Evolutionary conservation across 2,329 filamentous ascomycete genomes (phyloP).

Genomic region (Penicillium occitanis): DNA sequence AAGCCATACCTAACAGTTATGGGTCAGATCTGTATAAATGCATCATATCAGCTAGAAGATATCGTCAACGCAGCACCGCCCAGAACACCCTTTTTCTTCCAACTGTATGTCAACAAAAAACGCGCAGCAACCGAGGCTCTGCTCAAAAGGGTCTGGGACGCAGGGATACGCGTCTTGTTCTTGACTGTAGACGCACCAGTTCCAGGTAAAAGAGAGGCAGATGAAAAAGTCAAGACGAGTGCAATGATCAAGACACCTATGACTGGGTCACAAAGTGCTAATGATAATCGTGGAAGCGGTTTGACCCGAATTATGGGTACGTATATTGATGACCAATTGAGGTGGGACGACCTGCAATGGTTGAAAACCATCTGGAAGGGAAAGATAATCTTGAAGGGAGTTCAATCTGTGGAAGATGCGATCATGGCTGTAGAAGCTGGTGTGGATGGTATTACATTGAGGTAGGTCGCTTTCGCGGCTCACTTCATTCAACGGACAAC

Average conservation of each 20-base stretch:
- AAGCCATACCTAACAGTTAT: conserved; percentile 24
- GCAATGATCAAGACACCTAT: conserved; percentile 5
- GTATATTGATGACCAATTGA: conserved; percentile 1
- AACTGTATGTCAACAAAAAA: conserved; percentile 41
- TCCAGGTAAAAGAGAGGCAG: conserved; percentile 34
- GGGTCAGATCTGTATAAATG: conserved; percentile 27
- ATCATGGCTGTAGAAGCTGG: conserved; percentile 45
- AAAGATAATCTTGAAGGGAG: conserved; percentile 59
- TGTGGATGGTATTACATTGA: conserved; percentile 49
- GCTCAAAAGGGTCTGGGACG: conserved; percentile 28
- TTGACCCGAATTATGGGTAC: background rate
- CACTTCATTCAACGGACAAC: no score
- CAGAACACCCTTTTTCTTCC: conserved; percentile 32
- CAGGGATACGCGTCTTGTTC: conserved; percentile 32
- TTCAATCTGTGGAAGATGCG: conserved; percentile 49
- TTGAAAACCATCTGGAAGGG: background rate
- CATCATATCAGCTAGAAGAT: conserved; percentile 35
- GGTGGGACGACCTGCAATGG: conserved; percentile 16
- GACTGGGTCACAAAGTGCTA: background rate
- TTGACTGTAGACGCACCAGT: conserved; percentile 37
- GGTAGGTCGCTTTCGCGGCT: no score
- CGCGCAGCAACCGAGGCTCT: conserved; percentile 27
- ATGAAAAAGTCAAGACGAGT: conserved; percentile 31
- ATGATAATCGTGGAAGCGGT: background rate
- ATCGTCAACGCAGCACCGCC: conserved; percentile 32